These are phyloP conservation scores for Phlyctochytrium bullatum DNA, from an alignment of 192 early-diverging fungal species.

Conservation along the genomic window DNA sequence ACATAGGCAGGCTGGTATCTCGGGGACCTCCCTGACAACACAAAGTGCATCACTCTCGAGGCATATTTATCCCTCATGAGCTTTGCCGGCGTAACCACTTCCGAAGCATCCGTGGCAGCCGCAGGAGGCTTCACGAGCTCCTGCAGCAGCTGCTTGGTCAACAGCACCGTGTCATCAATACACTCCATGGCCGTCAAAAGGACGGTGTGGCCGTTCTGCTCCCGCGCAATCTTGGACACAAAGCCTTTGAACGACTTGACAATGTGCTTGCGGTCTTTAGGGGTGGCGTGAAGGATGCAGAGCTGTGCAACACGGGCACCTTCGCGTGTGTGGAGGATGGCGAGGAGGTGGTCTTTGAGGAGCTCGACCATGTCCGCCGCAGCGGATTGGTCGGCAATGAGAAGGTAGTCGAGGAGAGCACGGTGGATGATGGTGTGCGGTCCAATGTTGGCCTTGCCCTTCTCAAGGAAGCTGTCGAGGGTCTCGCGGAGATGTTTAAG, in stretches of 20 bases:
- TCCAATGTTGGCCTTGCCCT: slow-evolving; percentile 64
- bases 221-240: slow-evolving; percentile 73
- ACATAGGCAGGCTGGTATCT: too few species aligned
- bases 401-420: slow-evolving; percentile 80
- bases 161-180: slow-evolving; percentile 89
- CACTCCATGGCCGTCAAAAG: slow-evolving; percentile 80
- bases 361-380: slow-evolving; percentile 62
- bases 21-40: slow-evolving; percentile 74
- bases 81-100: slow-evolving; percentile 18
- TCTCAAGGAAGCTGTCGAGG: slow-evolving; percentile 74
- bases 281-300: slow-evolving; percentile 70
- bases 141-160: slow-evolving; percentile 69
- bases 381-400: not conserved
- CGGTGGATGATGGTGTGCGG: slow-evolving; percentile 81
- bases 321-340: slow-evolving; percentile 91
- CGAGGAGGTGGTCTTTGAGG: slow-evolving; percentile 77
- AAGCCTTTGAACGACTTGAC: slow-evolving; percentile 81
- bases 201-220: slow-evolving; percentile 88
- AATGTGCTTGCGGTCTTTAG: slow-evolving; percentile 91
- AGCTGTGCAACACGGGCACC: slow-evolving; percentile 84
- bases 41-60: slow-evolving; percentile 74
- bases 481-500: slow-evolving; percentile 68
- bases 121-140: slow-evolving; percentile 36
- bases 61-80: slow-evolving; percentile 74
- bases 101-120: slow-evolving; percentile 35